These are phyloP conservation scores for Acanthamoeba rhysodes DNA, from an alignment of 208 protist genomes.

Conservation along the genomic window DNA sequence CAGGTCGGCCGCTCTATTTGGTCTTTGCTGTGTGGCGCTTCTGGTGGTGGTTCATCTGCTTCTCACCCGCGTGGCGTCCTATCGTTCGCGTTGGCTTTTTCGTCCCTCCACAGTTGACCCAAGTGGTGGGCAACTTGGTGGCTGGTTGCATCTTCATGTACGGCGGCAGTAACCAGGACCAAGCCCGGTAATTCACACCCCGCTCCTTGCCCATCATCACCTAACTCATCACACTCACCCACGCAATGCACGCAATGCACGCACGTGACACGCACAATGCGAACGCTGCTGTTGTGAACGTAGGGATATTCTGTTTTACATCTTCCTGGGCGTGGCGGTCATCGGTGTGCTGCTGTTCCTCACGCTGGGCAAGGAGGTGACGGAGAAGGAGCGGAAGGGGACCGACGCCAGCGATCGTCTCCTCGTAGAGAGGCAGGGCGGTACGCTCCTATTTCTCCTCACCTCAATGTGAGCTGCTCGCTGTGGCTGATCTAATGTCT, in stretches of 20 bases:
- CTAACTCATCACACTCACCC: neutral
- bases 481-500: neutral
- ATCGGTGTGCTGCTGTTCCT: constrained; percentile 14
- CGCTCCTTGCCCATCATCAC: neutral
- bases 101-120: neutral
- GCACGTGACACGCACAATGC: neutral
- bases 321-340: constrained; percentile 45
- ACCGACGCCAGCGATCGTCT: neutral
- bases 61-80: neutral
- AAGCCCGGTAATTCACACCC: neutral
- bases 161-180: constrained; percentile 6
- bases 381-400: neutral
- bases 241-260: neutral
- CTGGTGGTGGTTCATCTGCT: neutral
- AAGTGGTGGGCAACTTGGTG: constrained; percentile 61
- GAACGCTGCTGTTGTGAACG: neutral
- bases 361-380: constrained; percentile 35
- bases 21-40: neutral
- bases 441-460: neutral
- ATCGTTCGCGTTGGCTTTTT: neutral
- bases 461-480: neutral
- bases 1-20: neutral
- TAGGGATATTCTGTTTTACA: constrained; percentile 55
- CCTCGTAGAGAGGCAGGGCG: neutral
- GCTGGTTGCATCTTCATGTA: constrained; percentile 57